These are phyloP conservation scores for Aspergillus brasiliensis DNA, from an alignment of 2,329 filamentous ascomycete genomes.

Conservation along the genomic window DNA sequence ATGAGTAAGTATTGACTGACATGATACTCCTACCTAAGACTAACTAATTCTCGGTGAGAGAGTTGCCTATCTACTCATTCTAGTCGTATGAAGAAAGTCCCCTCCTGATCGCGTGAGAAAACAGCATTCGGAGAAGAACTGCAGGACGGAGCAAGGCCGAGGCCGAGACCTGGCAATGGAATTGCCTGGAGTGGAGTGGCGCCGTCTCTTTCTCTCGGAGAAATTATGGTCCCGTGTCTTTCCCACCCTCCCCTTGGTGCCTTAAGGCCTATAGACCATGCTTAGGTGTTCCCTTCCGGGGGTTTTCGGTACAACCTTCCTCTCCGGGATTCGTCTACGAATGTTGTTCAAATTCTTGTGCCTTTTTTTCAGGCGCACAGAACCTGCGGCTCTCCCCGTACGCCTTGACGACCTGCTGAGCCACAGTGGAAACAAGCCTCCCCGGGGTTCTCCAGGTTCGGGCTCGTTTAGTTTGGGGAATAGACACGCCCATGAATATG, in stretches of 20 bases:
- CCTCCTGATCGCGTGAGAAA: background rate
- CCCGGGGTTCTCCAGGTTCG: background rate
- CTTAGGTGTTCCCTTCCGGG: background rate
- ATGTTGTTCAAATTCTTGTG: background rate
- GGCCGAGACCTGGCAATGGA: background rate
- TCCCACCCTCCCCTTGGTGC: background rate
- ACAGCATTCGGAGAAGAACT: background rate
- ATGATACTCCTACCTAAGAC: background rate
- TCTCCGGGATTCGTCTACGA: background rate
- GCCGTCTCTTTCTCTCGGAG: background rate
- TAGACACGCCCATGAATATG: background rate
- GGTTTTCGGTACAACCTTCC: background rate
- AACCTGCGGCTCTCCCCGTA: background rate
- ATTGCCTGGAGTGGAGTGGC: background rate
- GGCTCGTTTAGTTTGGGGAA: background rate
- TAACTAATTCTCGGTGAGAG: background rate
- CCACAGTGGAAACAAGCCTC: background rate
- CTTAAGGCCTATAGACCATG: background rate
- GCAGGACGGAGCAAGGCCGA: conserved; percentile 1
- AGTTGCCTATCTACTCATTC: background rate
- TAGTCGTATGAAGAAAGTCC: background rate
- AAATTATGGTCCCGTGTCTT: background rate
- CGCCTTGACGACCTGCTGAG: background rate
- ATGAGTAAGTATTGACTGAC: too few relatives aligned
- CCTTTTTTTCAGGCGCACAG: background rate